These are phyloP conservation scores for Microthyrium microscopicum DNA, from an alignment of 2,329 filamentous ascomycete genomes.

Conservation along the genomic window DNA sequence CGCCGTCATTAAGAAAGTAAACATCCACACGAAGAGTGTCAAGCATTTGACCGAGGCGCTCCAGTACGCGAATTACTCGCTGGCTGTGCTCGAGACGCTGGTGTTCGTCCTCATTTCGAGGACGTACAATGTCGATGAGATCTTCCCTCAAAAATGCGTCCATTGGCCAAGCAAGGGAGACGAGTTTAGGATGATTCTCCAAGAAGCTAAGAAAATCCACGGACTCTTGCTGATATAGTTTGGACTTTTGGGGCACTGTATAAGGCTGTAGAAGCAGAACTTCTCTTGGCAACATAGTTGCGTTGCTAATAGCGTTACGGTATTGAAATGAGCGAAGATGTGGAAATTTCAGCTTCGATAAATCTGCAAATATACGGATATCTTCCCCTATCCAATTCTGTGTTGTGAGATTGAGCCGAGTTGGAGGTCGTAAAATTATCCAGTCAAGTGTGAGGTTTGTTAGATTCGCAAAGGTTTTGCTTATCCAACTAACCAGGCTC, in stretches of 20 bases:
- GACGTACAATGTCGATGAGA: slow-evolving; percentile 14
- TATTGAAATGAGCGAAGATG: slow-evolving; percentile 28
- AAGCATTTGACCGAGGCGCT: slow-evolving; percentile 22
- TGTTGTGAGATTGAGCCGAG: no score
- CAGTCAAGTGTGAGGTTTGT: no score
- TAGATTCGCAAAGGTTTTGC: no score
- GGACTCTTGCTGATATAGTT: slow-evolving; percentile 4
- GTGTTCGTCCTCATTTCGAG: slow-evolving; percentile 12
- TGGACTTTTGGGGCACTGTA: slow-evolving; percentile 8
- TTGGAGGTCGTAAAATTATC: no score
- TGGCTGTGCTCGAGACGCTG: slow-evolving; percentile 8
- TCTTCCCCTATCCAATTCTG: slow-evolving; percentile 2
- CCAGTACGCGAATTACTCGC: slow-evolving; percentile 18
- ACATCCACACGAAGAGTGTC: slow-evolving; percentile 27
- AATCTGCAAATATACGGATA: slow-evolving; percentile 14
- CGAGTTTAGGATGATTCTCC: slow-evolving; percentile 26
- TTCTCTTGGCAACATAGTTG: slow-evolving; percentile 19
- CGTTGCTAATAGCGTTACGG: slow-evolving; percentile 24
- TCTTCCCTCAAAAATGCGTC: slow-evolving; percentile 25
- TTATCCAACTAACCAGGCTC: no score
- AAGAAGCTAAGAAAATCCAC: slow-evolving; percentile 24
- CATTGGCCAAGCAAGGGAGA: slow-evolving; percentile 30
- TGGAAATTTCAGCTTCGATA: slow-evolving; percentile 25
- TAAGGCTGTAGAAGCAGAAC: slow-evolving; percentile 19
- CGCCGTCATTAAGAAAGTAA: slow-evolving; percentile 15